phyloP scores from a whole-genome alignment of 257 asterid genomes.

The Ophiorrhiza pumila region DNA sequence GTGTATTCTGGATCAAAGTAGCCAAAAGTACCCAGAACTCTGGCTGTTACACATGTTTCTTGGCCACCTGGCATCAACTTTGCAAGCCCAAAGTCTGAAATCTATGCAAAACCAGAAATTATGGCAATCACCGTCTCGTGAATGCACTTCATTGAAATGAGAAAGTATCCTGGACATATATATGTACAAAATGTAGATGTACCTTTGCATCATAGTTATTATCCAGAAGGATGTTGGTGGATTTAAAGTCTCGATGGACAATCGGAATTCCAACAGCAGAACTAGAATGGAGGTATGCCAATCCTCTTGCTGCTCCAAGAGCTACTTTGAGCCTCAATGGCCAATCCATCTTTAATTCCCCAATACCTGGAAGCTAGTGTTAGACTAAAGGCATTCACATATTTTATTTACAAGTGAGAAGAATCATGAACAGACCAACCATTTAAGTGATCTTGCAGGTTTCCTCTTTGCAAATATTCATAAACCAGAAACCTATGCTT shows the following conservation, averaged over 20 bases:
- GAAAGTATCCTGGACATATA: background rate
- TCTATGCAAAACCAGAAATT: conserved; percentile 40
- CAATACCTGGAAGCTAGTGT: conserved; percentile 47
- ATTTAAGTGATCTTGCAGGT: conserved; percentile 83
- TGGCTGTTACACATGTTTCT: conserved; percentile 76
- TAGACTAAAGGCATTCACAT: background rate
- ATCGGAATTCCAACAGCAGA: conserved; percentile 88
- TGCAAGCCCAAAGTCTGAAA: conserved; percentile 96
- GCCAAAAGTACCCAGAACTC: conserved; percentile 94
- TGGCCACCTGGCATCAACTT: conserved; percentile 95
- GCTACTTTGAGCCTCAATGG: conserved; percentile 76
- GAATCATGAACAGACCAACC: conserved; percentile 43
- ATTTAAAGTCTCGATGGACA: conserved; percentile 91
- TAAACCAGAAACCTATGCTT: conserved; percentile 91
- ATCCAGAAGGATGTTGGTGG: conserved; percentile 86
- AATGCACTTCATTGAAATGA: conserved; percentile 8
- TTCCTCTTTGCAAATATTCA: conserved; percentile 79
- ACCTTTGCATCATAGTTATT: conserved; percentile 89
- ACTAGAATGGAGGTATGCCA: conserved; percentile 90
- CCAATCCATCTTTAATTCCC: conserved; percentile 88
- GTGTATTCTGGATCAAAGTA: conserved; percentile 98
- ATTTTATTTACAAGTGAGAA: background rate
- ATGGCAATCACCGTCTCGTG: background rate
- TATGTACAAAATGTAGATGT: background rate
- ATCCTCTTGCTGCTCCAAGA: conserved; percentile 90